Evolutionary conservation across 352 stramenopile genomes (phyloP).

Genomic region (Phytophthora foliorum): DNA sequence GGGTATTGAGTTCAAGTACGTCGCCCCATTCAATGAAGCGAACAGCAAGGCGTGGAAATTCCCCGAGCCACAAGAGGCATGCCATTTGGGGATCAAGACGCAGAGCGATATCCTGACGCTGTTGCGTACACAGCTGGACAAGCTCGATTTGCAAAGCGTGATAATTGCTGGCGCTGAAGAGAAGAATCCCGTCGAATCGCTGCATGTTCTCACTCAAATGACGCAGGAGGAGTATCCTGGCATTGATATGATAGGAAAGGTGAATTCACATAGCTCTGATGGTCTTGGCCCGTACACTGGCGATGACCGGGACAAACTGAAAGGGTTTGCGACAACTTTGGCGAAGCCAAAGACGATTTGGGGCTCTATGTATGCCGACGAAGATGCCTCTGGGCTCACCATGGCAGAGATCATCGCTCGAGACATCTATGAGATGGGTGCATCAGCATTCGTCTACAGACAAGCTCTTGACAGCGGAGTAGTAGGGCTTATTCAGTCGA

Average conservation of each 20-base stretch:
- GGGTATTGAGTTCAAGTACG: conserved; percentile 53
- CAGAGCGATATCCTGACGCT: conserved; percentile 45
- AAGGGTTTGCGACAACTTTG: conserved; percentile 15
- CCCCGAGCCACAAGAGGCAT: conserved; percentile 52
- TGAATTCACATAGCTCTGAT: conserved; percentile 57
- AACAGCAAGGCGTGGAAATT: conserved; percentile 50
- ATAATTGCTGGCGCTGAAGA: conserved; percentile 51
- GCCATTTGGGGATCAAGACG: conserved; percentile 47
- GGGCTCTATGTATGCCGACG: conserved; percentile 56
- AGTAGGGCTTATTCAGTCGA: conserved; percentile 54
- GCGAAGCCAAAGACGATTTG: conserved; percentile 37
- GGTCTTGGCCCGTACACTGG: conserved; percentile 47
- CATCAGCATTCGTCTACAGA: conserved; percentile 60
- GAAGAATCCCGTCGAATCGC: conserved; percentile 40
- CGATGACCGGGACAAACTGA: conserved; percentile 38
- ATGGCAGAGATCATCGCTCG: conserved; percentile 51
- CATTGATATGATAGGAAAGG: conserved; percentile 40
- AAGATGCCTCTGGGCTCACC: conserved; percentile 48
- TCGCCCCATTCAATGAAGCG: conserved; percentile 60
- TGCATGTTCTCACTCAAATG: conserved; percentile 35
- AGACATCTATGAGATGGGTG: conserved; percentile 56
- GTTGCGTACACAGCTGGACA: conserved; percentile 46
- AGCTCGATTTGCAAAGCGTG: conserved; percentile 29
- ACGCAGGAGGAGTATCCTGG: conserved; percentile 5
- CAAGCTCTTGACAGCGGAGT: conserved; percentile 52